phyloP scores from a whole-genome alignment of 2,329 filamentous ascomycete species.

The Capronia coronata region DNA sequence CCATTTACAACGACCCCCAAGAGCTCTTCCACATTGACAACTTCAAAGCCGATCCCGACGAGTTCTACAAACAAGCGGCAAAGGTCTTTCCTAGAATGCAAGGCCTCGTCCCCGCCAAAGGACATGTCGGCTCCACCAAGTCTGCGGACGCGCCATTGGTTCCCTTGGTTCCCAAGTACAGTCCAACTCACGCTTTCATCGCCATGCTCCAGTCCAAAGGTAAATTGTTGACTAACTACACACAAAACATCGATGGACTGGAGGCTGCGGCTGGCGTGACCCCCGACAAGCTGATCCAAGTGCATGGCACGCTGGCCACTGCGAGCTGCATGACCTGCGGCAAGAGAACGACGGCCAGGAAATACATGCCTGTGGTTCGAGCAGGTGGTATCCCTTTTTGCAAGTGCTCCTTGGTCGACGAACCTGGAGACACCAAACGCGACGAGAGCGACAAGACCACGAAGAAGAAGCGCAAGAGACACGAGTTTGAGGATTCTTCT shows the following conservation, averaged over 20 bases:
- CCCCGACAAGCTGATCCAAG: conserved; percentile 80
- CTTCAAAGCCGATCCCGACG: conserved; percentile 77
- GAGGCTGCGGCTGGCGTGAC: conserved; percentile 79
- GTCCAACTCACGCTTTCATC: conserved; percentile 92
- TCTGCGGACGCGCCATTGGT: not conserved
- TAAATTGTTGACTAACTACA: conserved; percentile 93
- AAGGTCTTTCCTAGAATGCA: conserved; percentile 66
- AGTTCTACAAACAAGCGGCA: conserved; percentile 66
- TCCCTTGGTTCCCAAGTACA: conserved; percentile 57
- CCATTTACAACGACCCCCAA: conserved; percentile 76
- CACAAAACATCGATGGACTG: conserved; percentile 97
- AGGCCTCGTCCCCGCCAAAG: conserved; percentile 14
- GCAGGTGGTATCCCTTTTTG: conserved; percentile 72
- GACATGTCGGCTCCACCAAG: not conserved
- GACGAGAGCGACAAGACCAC: too few species aligned
- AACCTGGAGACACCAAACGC: conserved; percentile 6
- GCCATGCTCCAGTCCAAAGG: conserved; percentile 76
- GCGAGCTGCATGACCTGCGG: conserved; percentile 81
- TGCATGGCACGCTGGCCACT: conserved; percentile 91
- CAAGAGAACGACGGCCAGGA: conserved; percentile 64
- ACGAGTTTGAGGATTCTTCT: conserved; percentile 18
- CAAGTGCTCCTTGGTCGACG: conserved; percentile 21
- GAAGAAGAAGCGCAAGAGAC: conserved; percentile 28
- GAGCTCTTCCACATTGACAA: conserved; percentile 89
- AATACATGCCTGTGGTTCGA: conserved; percentile 72